These are phyloP conservation scores for Globisporangium mamillatum DNA, from an alignment of 352 stramenopile genomes.

Conservation along the genomic window DNA sequence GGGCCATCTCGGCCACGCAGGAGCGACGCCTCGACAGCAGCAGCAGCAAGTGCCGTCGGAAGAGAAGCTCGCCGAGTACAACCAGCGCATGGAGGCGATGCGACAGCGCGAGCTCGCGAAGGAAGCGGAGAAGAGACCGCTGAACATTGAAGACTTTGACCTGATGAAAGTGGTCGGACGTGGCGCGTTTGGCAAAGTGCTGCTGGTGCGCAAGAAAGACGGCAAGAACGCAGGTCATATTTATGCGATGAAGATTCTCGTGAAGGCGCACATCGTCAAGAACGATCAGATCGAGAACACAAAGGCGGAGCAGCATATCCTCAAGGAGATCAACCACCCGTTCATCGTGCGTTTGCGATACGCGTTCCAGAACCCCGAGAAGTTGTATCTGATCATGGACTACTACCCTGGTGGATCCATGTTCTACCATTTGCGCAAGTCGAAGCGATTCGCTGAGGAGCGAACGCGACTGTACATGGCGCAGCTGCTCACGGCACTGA, in stretches of 20 bases:
- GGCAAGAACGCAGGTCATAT: conserved; percentile 83
- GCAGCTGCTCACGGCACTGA: conserved; percentile 81
- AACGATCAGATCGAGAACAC: conserved; percentile 94
- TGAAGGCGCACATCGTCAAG: conserved; percentile 91
- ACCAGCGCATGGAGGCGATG: conserved; percentile 76
- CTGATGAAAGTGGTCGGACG: conserved; percentile 94
- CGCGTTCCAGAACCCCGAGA: conserved; percentile 87
- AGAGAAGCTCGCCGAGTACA: conserved; percentile 61
- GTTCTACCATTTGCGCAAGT: conserved; percentile 89
- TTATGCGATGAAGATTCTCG: conserved; percentile 95
- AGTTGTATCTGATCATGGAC: conserved; percentile 97
- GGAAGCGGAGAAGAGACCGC: conserved; percentile 61
- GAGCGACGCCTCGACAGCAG: conserved; percentile 9
- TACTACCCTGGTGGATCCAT: conserved; percentile 91
- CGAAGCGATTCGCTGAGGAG: conserved; percentile 83
- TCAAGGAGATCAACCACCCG: conserved; percentile 89
- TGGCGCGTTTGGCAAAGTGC: conserved; percentile 94
- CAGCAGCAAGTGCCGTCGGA: conserved; percentile 34
- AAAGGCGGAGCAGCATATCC: conserved; percentile 87
- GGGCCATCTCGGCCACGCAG: conserved; percentile 15
- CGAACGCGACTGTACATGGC: conserved; percentile 86
- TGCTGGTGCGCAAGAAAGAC: conserved; percentile 92
- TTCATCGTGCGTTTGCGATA: conserved; percentile 85
- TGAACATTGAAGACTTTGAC: conserved; percentile 93
- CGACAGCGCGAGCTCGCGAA: conserved; percentile 68